Percentiles rank a stretch among this genome's conserved stretches.
Evolutionary conservation across 495 filamentous ascomycete species (phyloP).

Genomic region (Lasiosphaeria ovina): DNA sequence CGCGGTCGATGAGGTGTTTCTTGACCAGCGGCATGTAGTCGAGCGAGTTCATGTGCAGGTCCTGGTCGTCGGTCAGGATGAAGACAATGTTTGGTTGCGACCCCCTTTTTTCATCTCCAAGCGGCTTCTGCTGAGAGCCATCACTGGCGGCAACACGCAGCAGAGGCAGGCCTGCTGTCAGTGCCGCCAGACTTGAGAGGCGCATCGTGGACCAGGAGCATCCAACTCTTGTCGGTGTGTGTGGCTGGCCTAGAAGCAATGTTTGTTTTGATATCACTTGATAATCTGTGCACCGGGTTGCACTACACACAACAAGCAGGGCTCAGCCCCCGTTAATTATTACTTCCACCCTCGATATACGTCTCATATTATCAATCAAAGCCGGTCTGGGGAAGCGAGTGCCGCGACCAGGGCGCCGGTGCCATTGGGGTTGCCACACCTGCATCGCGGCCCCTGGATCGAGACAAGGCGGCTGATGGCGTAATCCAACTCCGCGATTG

Average conservation of each 20-base stretch:
- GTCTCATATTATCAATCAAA: too few relatives aligned
- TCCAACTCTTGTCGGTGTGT: too few relatives aligned
- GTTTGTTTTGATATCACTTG: too few relatives aligned
- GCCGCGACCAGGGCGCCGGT: too few relatives aligned
- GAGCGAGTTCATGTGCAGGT: conserved; percentile 58
- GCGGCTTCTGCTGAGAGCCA: conserved; percentile 9
- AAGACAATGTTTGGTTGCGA: conserved; percentile 59
- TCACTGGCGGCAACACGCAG: conserved; percentile 13
- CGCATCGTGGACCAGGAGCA: conserved; percentile 13
- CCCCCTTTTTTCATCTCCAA: conserved; percentile 8
- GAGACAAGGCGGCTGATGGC: conserved; percentile 14
- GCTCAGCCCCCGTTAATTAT: too few relatives aligned
- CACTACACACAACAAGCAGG: too few relatives aligned
- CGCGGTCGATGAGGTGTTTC: conserved; percentile 52
- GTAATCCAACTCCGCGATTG: conserved; percentile 25
- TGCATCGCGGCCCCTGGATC: neutral
- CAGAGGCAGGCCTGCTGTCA: conserved; percentile 20
- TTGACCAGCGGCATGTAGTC: conserved; percentile 56
- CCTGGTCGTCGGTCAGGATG: conserved; percentile 66
- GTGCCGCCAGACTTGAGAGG: conserved; percentile 11
- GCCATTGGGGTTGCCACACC: neutral
- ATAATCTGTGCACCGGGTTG: too few relatives aligned
- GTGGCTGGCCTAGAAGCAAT: too few relatives aligned
- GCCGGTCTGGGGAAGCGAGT: too few relatives aligned
- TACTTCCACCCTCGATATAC: too few relatives aligned